Evolutionary conservation across 371 early-diverging fungal species (phyloP), one percentile per base, ranked within the genome.

Genomic region (Rhizopus arrhizus): DNA sequence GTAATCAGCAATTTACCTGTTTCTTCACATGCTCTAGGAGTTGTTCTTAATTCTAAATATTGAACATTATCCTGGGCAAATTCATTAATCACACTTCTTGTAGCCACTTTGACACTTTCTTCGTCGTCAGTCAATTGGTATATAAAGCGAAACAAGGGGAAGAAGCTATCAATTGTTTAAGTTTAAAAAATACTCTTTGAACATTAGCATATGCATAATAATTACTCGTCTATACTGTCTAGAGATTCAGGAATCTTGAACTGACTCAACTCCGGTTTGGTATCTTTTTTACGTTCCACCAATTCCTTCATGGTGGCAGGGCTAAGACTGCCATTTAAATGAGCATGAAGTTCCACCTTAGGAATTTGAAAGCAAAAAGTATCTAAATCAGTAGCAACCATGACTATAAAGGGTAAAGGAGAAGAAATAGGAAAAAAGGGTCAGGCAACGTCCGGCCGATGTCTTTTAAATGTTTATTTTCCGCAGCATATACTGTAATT

Each of bases 321-420:
- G 51, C 80, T 80, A 31, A 85, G 56, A 16, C 79, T 78, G 32
- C 87, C 87, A 61, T 87, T 87, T 7, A 85, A 63, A 62, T 87
- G 87, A 38, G 87, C 87, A 69, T 87, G 87, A 4, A 85, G 77
- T 49, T 87, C 87, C 28, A 83, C 56, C 56, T 85, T 85, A 11
- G 83, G 83, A n/a, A 85, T 68, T 41, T 62, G 46, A 8, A 55
- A 52, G 49, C 79, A 80, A 56, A 78, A 83, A 22, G 22, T 22
- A 22, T 22, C 22, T 22, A 22, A 16, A 28, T 8, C 16, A 40
- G 41, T 31, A 31, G 41, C 11, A 10, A 9, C 22, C 22, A 22
- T 22, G 22, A 22, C 22, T 22, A 22, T 22, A 22, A 22, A 22
- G 22, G 22, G 22, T 22, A 22, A 22, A 22, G 22, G 22, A 22